These are phyloP conservation scores for Sphagnum fallax DNA, from an alignment of 228 moss, liverwort and hornwort species.

Conservation along the genomic window DNA sequence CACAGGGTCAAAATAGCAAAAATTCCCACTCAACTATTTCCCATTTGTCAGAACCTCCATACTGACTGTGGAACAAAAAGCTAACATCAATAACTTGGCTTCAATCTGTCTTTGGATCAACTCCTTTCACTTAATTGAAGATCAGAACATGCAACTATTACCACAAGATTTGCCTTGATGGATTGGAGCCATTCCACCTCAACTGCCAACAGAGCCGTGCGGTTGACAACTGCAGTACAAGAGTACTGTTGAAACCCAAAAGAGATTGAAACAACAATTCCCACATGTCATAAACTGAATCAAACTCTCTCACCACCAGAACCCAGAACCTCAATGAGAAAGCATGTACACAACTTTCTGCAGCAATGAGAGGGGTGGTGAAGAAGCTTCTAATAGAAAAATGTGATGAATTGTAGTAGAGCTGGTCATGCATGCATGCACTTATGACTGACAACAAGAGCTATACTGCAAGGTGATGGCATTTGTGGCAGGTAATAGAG, in stretches of 20 bases:
- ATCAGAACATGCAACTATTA: conserved; percentile 2
- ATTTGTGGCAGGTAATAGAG: too few species aligned
- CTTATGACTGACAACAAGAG: too few species aligned
- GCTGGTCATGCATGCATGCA: too few species aligned
- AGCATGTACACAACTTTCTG: neutral
- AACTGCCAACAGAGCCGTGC: conserved; percentile 46
- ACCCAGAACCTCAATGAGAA: neutral
- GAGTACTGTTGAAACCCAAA: conserved; percentile 41
- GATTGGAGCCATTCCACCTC: conserved; percentile 76
- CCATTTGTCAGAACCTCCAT: too few species aligned
- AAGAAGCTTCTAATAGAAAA: too few species aligned
- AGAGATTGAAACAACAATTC: neutral
- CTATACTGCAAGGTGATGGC: too few species aligned
- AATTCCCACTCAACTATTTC: too few species aligned
- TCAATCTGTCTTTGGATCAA: too few species aligned
- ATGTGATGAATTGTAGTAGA: too few species aligned
- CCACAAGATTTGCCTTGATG: conserved; percentile 64
- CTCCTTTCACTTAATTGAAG: too few species aligned
- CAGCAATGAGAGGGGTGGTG: neutral
- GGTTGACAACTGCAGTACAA: conserved; percentile 62
- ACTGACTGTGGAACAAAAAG: too few species aligned
- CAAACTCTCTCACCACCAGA: neutral
- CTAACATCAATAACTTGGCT: too few species aligned
- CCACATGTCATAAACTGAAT: neutral
- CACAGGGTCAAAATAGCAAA: neutral